phyloP scores from a whole-genome alignment of 768 basidiomycete species.

The Trametes sanguinea region DNA sequence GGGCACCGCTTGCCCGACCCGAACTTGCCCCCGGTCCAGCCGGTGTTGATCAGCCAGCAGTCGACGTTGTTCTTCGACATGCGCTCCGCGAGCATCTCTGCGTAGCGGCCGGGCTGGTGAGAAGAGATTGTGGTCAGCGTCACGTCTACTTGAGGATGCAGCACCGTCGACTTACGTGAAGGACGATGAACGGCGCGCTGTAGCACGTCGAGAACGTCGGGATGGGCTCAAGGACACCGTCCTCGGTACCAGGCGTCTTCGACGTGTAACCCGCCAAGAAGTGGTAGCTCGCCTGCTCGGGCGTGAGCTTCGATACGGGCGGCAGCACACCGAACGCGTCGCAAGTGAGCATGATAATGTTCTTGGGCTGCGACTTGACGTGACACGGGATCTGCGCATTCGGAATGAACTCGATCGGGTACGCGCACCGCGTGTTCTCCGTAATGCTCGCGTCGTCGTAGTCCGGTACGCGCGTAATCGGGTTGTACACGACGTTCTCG shows the following conservation, averaged over 20 bases:
- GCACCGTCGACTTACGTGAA: constrained; percentile 60
- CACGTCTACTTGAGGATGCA: not conserved
- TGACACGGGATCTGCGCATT: constrained; percentile 94
- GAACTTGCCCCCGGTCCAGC: constrained; percentile 94
- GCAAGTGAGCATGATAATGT: constrained; percentile 96
- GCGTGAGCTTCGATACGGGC: constrained; percentile 88
- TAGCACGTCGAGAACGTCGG: constrained; percentile 99
- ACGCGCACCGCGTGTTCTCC: constrained; percentile 99
- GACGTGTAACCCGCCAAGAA: constrained; percentile 97
- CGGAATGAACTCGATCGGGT: constrained; percentile 96
- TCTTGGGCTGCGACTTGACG: constrained; percentile 84
- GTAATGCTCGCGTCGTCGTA: constrained; percentile 97
- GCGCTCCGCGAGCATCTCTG: constrained; percentile 93
- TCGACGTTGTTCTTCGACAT: constrained; percentile 88
- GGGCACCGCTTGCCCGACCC: constrained; percentile 94
- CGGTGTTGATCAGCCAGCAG: constrained; percentile 99
- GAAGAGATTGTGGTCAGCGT: not conserved
- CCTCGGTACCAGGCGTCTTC: constrained; percentile 99
- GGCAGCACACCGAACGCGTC: constrained; percentile 98
- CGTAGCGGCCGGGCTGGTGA: constrained; percentile 85
- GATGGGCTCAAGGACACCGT: constrained; percentile 96
- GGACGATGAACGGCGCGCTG: constrained; percentile 98
- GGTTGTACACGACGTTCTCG: constrained; percentile 98
- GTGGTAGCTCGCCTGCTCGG: constrained; percentile 96
- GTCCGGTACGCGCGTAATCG: constrained; percentile 77